Evolutionary conservation across 192 early-diverging fungal genomes (phyloP).

Genomic region (Coemansia sp.): DNA sequence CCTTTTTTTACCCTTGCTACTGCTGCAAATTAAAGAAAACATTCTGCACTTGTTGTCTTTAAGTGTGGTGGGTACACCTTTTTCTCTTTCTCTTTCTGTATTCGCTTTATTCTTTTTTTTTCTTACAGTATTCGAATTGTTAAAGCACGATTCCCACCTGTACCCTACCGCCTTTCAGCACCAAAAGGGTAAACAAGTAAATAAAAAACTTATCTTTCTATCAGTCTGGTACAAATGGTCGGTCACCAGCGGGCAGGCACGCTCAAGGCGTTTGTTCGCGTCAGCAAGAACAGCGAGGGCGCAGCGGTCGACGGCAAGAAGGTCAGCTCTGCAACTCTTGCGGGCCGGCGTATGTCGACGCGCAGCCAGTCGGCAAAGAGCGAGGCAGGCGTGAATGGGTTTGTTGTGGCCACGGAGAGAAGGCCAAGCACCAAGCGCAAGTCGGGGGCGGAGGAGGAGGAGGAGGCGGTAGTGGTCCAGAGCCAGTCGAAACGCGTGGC

Average conservation of each 20-base stretch:
- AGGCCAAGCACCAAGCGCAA: slow-evolving; percentile 25
- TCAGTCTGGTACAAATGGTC: not conserved
- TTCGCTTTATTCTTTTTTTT: too few species aligned
- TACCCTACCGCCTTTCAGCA: too few species aligned
- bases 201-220: too few species aligned
- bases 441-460: not conserved
- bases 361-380: slow-evolving; percentile 29
- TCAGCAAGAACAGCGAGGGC: slow-evolving; percentile 41
- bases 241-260: slow-evolving; percentile 17
- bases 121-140: too few species aligned
- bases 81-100: not conserved
- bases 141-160: too few species aligned
- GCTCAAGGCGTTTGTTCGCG: slow-evolving; percentile 43
- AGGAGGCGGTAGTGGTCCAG: not conserved
- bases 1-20: not conserved
- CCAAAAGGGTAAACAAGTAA: too few species aligned
- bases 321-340: not conserved
- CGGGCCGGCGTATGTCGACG: slow-evolving; percentile 22
- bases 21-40: not conserved
- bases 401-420: not conserved
- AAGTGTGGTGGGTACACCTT: not conserved
- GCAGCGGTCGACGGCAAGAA: not conserved
- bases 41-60: not conserved
- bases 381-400: not conserved
- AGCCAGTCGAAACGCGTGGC: slow-evolving; percentile 10